A percentile compares a stretch with the other conserved stretches of the same genome.
Conservation (phyloP, 2,329 filamentous ascomycete genomes). For the Aspergillus sp. region DNA sequence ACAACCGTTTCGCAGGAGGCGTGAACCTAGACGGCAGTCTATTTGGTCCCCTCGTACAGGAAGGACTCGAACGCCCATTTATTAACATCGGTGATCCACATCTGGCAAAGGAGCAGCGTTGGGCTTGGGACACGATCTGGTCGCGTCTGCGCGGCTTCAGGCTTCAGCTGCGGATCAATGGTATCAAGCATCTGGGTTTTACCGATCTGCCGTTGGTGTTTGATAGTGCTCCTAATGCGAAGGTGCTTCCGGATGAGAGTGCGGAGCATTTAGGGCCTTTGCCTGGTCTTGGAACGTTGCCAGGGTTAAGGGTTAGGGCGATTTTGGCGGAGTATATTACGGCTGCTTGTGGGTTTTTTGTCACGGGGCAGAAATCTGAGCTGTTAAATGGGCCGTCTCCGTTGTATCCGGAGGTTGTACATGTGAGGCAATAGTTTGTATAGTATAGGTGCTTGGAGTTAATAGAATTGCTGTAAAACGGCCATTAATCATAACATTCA, state of each 20-base stretch:
- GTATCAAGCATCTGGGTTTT: conserved; percentile 11
- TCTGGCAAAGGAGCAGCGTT: background rate
- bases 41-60: conserved; percentile 9
- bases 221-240: conserved; percentile 1
- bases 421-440: background rate
- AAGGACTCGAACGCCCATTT: conserved; percentile 1
- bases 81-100: background rate
- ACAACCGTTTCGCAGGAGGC: conserved; percentile 19
- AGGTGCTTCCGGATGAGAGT: background rate
- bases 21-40: conserved; percentile 32
- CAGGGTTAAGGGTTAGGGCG: conserved; percentile 6
- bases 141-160: background rate
- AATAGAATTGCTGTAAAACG: too few relatives aligned
- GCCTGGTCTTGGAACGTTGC: conserved; percentile 9
- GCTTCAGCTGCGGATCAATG: conserved; percentile 2
- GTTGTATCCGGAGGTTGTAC: conserved; percentile 8
- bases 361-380: conserved; percentile 7
- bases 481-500: too few relatives aligned
- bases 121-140: conserved; percentile 5
- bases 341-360: conserved; percentile 11
- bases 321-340: conserved; percentile 12
- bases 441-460: too few relatives aligned
- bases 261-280: conserved; percentile 1
- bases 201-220: conserved; percentile 12
- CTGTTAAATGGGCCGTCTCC: conserved; percentile 10